Percentiles rank a stretch among this genome's conserved stretches.
phyloP scores from a whole-genome alignment of 257 asterid genomes.

The Forsythia suspensa region DNA sequence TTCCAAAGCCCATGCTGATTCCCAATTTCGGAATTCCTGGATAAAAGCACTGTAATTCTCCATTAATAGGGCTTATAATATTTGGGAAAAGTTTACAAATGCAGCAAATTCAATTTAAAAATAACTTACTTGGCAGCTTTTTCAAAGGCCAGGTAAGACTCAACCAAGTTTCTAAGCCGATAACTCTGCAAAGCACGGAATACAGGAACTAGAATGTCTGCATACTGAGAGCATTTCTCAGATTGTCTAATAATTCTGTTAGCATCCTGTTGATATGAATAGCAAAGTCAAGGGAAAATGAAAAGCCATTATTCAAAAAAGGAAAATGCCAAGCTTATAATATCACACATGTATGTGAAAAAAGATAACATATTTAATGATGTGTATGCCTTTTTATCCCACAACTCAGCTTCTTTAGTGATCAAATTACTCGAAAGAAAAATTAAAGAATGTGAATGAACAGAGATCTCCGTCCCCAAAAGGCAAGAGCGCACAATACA shows the following conservation, averaged over 20 bases:
- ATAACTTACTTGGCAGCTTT: constrained; percentile 84
- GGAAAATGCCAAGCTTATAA: not conserved
- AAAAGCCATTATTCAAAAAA: not conserved
- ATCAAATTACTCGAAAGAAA: not conserved
- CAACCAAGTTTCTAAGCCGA: constrained; percentile 63
- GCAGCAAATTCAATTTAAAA: constrained; percentile 2
- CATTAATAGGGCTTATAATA: constrained; percentile 41
- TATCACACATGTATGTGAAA: not conserved
- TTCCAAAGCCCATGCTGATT: constrained; percentile 96
- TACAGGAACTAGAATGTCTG: constrained; percentile 70
- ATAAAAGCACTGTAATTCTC: constrained; percentile 76
- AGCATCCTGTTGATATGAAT: constrained; percentile 61
- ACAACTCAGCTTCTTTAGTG: not conserved
- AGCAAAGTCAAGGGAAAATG: constrained; percentile 16
- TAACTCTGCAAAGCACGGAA: constrained; percentile 87
- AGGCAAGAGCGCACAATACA: not conserved
- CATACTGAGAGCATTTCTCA: constrained; percentile 61
- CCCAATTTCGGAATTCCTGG: constrained; percentile 99
- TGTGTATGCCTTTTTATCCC: not conserved
- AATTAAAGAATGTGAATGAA: not conserved
- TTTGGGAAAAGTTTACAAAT: constrained; percentile 11
- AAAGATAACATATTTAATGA: not conserved
- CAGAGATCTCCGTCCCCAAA: not conserved
- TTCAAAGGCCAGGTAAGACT: constrained; percentile 79
- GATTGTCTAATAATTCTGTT: constrained; percentile 76